Evolutionary conservation across 495 filamentous ascomycete genomes (phyloP).

Genomic region (Podospora appendiculata): DNA sequence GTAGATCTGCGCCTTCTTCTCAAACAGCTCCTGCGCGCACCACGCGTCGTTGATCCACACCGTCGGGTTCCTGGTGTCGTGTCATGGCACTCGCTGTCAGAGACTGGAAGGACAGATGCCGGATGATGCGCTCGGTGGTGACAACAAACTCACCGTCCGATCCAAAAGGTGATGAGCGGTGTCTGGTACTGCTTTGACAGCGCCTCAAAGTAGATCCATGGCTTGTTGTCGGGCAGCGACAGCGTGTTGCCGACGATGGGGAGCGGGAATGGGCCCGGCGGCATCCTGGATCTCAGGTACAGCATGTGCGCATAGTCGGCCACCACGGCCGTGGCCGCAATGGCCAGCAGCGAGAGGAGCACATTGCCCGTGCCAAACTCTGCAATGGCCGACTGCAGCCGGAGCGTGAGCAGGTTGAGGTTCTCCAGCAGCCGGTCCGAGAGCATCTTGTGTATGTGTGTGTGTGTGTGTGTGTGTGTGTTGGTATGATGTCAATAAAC

Average conservation of each 20-base stretch:
- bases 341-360: conserved; percentile 14
- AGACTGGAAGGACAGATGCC: too few relatives aligned
- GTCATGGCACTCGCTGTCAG: too few relatives aligned
- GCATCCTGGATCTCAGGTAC: conserved; percentile 42
- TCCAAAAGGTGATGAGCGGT: conserved; percentile 56
- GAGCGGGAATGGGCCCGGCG: conserved; percentile 46
- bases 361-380: conserved; percentile 9
- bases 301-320: conserved; percentile 45
- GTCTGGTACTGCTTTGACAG: conserved; percentile 46
- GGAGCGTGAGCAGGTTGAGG: conserved; percentile 13
- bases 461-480: too few relatives aligned
- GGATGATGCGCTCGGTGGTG: too few relatives aligned
- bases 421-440: conserved; percentile 11
- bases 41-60: conserved; percentile 61
- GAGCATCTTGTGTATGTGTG: conserved; percentile 21
- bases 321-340: conserved; percentile 22
- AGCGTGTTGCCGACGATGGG: conserved; percentile 51
- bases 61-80: conserved; percentile 41
- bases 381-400: conserved; percentile 10
- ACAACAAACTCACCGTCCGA: conserved; percentile 42
- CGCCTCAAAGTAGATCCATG: conserved; percentile 58
- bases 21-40: conserved; percentile 47
- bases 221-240: conserved; percentile 50
- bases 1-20: conserved; percentile 51
- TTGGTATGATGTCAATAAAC: too few relatives aligned